Conservation (phyloP, 2,329 filamentous ascomycete species). For the Stylonectria norvegica region DNA sequence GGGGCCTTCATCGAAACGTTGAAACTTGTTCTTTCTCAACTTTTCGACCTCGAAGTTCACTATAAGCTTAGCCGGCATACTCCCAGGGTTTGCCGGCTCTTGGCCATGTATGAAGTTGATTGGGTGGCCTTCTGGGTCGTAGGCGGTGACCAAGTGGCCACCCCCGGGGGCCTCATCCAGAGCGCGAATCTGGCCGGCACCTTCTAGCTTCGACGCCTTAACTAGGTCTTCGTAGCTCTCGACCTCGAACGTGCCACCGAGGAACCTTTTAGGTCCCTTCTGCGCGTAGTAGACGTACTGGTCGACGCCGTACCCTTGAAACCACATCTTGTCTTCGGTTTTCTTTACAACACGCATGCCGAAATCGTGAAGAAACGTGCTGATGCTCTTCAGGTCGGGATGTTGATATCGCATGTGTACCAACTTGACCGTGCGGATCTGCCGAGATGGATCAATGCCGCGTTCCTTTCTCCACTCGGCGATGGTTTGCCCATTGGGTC, state of each 20-base stretch:
- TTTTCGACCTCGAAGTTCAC: background rate
- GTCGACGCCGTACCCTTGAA: slow-evolving; percentile 3
- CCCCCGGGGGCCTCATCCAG: background rate
- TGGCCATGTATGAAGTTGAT: background rate
- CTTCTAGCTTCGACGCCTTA: background rate
- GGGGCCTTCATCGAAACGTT: slow-evolving; percentile 4
- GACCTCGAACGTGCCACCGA: slow-evolving; percentile 3
- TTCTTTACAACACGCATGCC: slow-evolving; percentile 9
- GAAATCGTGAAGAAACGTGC: slow-evolving; percentile 5
- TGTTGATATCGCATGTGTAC: slow-evolving; percentile 1
- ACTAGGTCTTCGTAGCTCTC: slow-evolving; percentile 2
- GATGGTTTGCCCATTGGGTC: background rate
- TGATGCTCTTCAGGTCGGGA: background rate
- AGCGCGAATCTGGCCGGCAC: background rate
- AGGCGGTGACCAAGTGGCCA: background rate
- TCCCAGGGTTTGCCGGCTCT: background rate
- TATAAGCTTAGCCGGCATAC: background rate
- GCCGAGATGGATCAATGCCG: background rate
- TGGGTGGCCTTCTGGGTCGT: background rate
- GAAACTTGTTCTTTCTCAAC: background rate
- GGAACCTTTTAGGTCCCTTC: slow-evolving; percentile 5
- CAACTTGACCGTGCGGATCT: background rate
- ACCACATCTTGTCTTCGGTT: slow-evolving; percentile 1
- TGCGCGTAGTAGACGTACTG: slow-evolving; percentile 3
- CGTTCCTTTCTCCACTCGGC: background rate